These are phyloP conservation scores for Salix dunnii DNA, from an alignment of 345 rosid genomes.

Conservation along the genomic window DNA sequence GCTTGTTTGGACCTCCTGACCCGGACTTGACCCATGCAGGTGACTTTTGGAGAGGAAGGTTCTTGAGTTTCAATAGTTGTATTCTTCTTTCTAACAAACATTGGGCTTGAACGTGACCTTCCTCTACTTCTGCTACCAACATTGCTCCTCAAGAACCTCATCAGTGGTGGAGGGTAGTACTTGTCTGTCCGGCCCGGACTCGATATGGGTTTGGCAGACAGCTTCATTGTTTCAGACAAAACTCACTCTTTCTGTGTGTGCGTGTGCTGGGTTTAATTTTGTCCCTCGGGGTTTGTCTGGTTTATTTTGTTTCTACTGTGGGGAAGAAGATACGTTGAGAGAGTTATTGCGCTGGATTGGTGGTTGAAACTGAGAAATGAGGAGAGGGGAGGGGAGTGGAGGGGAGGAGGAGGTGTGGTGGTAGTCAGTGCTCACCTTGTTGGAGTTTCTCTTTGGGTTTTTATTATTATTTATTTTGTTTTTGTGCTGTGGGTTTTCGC, in stretches of 20 bases:
- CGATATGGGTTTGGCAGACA: slow-evolving; percentile 56
- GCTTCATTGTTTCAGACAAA: slow-evolving; percentile 42
- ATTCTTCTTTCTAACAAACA: slow-evolving; percentile 64
- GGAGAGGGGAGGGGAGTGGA: slow-evolving; percentile 4
- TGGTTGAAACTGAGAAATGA: not conserved
- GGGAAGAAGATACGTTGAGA: not conserved
- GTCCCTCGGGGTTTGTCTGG: not conserved
- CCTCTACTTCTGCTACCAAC: slow-evolving; percentile 70
- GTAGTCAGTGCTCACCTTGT: not conserved
- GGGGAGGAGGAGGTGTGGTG: not conserved
- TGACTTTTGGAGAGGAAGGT: slow-evolving; percentile 87
- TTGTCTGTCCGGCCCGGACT: slow-evolving; percentile 93
- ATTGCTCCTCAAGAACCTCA: slow-evolving; percentile 74
- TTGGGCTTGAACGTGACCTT: slow-evolving; percentile 75
- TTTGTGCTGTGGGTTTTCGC: not conserved
- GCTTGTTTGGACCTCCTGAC: slow-evolving; percentile 53
- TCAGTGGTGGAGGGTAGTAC: slow-evolving; percentile 68
- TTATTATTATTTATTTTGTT: not conserved
- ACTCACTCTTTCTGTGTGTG: not conserved
- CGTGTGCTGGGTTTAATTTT: not conserved
- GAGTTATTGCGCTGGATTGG: not conserved
- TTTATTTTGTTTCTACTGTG: too few relatives aligned
- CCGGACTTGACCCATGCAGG: slow-evolving; percentile 98
- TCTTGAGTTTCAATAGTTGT: slow-evolving; percentile 65
- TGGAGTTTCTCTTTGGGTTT: not conserved